Evolutionary conservation across 768 basidiomycete species (phyloP).

Genomic region (Boletus rubescentipes): DNA sequence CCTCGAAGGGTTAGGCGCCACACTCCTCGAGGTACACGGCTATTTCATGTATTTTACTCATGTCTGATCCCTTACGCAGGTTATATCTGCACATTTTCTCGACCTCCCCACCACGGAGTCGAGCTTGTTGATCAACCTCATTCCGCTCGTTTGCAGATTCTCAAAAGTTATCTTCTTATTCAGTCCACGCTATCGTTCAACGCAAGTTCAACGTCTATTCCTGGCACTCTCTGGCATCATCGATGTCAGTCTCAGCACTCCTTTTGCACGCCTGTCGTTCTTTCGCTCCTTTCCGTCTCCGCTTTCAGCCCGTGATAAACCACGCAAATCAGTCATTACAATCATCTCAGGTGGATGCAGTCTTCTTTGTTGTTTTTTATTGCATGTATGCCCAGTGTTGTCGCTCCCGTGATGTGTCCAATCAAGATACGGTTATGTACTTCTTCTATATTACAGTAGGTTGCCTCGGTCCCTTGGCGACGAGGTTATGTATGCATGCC

Average conservation of each 20-base stretch:
- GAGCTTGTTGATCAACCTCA: background rate
- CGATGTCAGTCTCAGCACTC: conserved; percentile 2
- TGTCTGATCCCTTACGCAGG: conserved; percentile 9
- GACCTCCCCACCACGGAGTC: background rate
- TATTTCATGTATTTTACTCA: no score
- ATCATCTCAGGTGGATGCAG: conserved; percentile 17
- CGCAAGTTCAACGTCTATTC: conserved; percentile 4
- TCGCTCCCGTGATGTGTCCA: conserved; percentile 4
- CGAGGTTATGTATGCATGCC: background rate
- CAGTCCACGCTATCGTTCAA: background rate
- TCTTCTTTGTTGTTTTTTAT: conserved; percentile 13
- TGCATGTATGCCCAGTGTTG: conserved; percentile 17
- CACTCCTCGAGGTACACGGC: background rate
- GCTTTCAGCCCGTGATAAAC: background rate
- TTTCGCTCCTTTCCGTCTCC: conserved; percentile 1
- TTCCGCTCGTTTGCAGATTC: background rate
- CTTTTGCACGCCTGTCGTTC: conserved; percentile 4
- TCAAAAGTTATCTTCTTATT: background rate
- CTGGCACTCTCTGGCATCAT: conserved; percentile 8
- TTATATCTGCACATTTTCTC: background rate
- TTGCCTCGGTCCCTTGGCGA: background rate
- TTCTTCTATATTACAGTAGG: conserved; percentile 17
- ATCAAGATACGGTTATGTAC: conserved; percentile 14
- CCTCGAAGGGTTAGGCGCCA: conserved; percentile 22
- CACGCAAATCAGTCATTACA: conserved; percentile 12